A percentile compares a stretch with the other conserved stretches of the same genome.
Conservation (phyloP, 1,284 basidiomycete species). For the Moesziomyces aphidis region DNA sequence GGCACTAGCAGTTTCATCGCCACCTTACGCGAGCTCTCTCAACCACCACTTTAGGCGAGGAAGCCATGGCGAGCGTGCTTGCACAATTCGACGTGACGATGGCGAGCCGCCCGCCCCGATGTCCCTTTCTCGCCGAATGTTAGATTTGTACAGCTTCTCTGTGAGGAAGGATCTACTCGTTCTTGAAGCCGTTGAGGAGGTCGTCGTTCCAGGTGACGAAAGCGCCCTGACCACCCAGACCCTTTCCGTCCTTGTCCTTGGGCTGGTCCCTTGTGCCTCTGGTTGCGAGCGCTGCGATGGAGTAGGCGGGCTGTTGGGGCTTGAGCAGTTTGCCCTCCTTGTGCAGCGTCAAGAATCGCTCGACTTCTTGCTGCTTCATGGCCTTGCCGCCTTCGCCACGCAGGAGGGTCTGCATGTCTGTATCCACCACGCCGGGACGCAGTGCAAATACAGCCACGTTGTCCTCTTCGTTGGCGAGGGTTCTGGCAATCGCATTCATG, state of each 20-base stretch:
- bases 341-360: conserved; percentile 75
- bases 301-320: conserved; percentile 74
- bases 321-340: conserved; percentile 74
- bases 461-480: conserved; percentile 83
- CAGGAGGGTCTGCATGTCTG: conserved; percentile 51
- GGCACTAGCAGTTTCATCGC: too few relatives aligned
- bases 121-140: too few relatives aligned
- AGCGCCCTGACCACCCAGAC: conserved; percentile 70
- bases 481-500: conserved; percentile 83
- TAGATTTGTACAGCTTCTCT: too few relatives aligned
- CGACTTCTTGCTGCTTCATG: conserved; percentile 70
- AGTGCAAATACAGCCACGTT: conserved; percentile 79
- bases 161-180: conserved; percentile 6
- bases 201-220: conserved; percentile 75
- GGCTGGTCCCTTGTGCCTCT: conserved; percentile 70
- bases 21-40: too few relatives aligned
- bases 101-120: neutral
- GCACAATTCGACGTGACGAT: neutral
- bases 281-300: conserved; percentile 73
- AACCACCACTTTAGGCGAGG: too few relatives aligned
- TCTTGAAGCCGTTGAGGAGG: conserved; percentile 16
- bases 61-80: too few relatives aligned
- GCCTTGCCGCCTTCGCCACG: neutral
- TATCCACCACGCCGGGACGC: conserved; percentile 84
- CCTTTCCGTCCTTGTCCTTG: conserved; percentile 37